phyloP scores from a whole-genome alignment of 495 filamentous ascomycete genomes.

The Parathielavia hyrcaniae region DNA sequence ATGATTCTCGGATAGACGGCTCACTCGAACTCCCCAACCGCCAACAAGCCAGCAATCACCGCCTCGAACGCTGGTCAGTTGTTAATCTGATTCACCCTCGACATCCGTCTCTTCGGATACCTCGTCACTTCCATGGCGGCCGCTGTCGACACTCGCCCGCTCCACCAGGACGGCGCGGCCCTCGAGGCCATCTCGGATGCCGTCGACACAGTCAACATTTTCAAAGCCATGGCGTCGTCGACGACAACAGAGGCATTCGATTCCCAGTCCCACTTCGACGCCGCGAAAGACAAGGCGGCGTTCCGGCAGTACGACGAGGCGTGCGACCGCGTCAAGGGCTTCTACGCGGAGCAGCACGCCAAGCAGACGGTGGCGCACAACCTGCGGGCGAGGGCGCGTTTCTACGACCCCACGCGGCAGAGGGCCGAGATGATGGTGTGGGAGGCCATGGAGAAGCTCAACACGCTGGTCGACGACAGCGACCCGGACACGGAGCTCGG shows the following conservation, averaged over 20 bases:
- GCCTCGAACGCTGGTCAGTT: too few relatives aligned
- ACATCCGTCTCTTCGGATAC: neutral
- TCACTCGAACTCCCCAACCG: too few relatives aligned
- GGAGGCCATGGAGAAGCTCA: conserved; percentile 85
- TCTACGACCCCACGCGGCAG: conserved; percentile 52
- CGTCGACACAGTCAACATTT: conserved; percentile 74
- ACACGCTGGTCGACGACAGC: conserved; percentile 79
- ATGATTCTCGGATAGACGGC: too few relatives aligned
- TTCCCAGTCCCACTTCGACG: conserved; percentile 61
- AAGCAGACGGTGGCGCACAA: conserved; percentile 85
- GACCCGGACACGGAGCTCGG: conserved; percentile 78
- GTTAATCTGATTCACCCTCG: neutral
- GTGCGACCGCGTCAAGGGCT: conserved; percentile 71
- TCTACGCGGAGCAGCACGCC: conserved; percentile 77
- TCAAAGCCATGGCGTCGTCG: conserved; percentile 45
- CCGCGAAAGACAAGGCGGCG: conserved; percentile 70
- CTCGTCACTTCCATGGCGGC: neutral
- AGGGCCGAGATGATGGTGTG: conserved; percentile 76
- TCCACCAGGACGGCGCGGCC: conserved; percentile 51
- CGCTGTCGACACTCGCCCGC: neutral
- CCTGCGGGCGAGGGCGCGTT: conserved; percentile 62
- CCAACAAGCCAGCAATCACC: too few relatives aligned
- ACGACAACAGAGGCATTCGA: conserved; percentile 50
- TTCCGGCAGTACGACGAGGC: conserved; percentile 76
- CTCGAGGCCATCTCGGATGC: conserved; percentile 75